Evolutionary conservation across 345 rosid genomes (phyloP), one percentile per base, ranked within the genome.

Genomic region (Sisymbrium altissimum): DNA sequence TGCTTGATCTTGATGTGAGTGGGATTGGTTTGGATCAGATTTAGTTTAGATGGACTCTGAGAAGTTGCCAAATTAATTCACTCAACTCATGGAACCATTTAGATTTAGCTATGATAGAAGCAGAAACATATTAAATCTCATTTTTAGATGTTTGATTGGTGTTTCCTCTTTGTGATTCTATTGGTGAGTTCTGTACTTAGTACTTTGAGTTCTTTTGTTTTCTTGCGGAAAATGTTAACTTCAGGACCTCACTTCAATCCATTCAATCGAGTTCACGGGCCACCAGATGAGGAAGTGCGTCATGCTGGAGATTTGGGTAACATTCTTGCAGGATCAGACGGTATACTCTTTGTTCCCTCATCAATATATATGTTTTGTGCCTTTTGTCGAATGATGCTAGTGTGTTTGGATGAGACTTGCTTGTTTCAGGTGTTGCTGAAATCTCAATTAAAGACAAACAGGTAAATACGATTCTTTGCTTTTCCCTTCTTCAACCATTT

Each of bases 271-370:
- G 71, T 80, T 66, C 98, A 94, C 30, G 98, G 98, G 13, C 78
- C 90, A 75, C 97, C 97, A 17, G 10, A 78, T 33, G 92, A 89
- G 65, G 40, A 69, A 3, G 87, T 88, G 74, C 89, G 98, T 21
- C 98, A 94, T 78, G 96, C 98, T 2, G 98, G 98, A 25, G 98
- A 94, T 78, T 81, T 94, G 87, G 98, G 98, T 15, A 94, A 94
- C 83, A 80, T 94, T 46, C 44, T 86, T 27, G 97, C 92, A 2
- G 90, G 90, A 66, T 38, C 87, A 50, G 89, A 91, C 44, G 97
- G 98, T 94, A 81, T 46, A 52, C 19, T 11, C 25, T n/a, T 18
- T 61, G 7, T 29, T 15, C 19, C 9, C 15, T 49, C n/a, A 32
- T 65, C 65, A 40, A 23, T 56, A 12, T 6, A 27, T 54, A 35